These are phyloP conservation scores for Auriscalpium vulgare DNA, from an alignment of 768 basidiomycete genomes.

Conservation along the genomic window DNA sequence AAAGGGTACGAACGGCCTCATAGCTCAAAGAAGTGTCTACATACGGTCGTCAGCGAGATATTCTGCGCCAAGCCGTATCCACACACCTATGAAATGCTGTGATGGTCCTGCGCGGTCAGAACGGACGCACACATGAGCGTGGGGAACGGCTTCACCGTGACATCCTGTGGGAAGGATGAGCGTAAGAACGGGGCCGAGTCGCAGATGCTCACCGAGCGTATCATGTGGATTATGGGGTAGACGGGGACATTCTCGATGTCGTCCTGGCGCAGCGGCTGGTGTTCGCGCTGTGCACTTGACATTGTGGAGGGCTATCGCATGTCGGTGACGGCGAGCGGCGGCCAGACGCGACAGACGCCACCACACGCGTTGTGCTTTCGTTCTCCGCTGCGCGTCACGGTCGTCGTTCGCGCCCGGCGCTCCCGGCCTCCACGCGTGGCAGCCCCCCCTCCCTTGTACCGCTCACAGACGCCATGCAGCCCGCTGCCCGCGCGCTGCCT, in stretches of 20 bases:
- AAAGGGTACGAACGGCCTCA: constrained; percentile 52
- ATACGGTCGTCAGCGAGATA: not conserved
- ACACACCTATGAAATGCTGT: constrained; percentile 64
- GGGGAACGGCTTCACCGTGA: constrained; percentile 1
- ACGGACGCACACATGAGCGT: not conserved
- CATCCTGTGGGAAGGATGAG: constrained; percentile 13
- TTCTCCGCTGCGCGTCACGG: not conserved
- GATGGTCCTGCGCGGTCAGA: not conserved
- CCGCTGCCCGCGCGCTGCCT: not conserved
- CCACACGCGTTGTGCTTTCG: not conserved
- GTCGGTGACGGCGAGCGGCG: not conserved
- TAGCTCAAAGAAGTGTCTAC: constrained; percentile 78
- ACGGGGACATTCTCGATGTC: constrained; percentile 54
- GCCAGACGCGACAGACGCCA: not conserved
- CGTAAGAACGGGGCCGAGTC: constrained; percentile 13
- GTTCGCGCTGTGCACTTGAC: constrained; percentile 17
- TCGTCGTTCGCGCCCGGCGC: not conserved
- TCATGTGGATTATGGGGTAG: constrained; percentile 77
- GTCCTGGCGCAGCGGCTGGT: constrained; percentile 37
- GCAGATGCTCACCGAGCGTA: constrained; percentile 44
- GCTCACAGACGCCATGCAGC: constrained; percentile 10
- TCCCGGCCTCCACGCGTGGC: not conserved
- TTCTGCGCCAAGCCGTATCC: not conserved
- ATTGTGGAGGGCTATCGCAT: not conserved
- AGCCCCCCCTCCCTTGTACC: not conserved